Percentiles rank a stretch among this genome's conserved stretches.
Conservation (phyloP, 495 filamentous ascomycete species). For the Podospora tetraspora region DNA sequence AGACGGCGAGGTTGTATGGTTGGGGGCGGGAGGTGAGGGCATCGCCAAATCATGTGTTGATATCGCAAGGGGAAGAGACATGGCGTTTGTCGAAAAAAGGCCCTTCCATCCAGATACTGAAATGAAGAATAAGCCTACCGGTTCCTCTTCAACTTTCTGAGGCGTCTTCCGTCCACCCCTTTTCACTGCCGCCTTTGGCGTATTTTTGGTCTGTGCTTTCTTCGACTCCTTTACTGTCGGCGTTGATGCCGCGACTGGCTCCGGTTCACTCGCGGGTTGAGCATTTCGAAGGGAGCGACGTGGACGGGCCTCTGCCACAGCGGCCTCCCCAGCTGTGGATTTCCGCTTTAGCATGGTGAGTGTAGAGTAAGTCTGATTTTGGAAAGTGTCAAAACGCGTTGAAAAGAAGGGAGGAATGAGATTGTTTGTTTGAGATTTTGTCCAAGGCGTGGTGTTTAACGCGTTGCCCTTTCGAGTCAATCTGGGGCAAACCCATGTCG, state of each 20-base stretch:
- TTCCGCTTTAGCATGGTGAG: conserved; percentile 39
- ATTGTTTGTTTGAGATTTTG: background rate
- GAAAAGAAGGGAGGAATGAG: background rate
- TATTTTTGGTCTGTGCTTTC: background rate
- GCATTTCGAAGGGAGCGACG: conserved; percentile 22
- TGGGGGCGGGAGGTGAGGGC: too few relatives aligned
- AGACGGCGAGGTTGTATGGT: background rate
- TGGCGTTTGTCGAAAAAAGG: background rate
- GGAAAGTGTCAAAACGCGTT: background rate
- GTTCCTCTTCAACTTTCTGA: background rate
- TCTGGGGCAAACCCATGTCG: background rate
- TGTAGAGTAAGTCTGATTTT: background rate
- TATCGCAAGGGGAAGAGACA: background rate
- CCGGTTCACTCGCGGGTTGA: background rate
- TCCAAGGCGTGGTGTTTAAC: background rate
- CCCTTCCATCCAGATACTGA: background rate
- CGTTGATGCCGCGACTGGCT: background rate
- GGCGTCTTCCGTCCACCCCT: background rate
- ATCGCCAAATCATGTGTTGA: background rate
- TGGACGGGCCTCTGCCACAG: conserved; percentile 10
- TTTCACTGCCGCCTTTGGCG: background rate
- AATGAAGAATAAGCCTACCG: background rate
- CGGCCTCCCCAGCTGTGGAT: conserved; percentile 16
- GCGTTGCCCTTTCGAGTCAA: background rate
- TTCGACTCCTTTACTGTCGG: background rate